phyloP scores from a whole-genome alignment of 108 stramenopile genomes.

The Chaetoceros muelleri region DNA sequence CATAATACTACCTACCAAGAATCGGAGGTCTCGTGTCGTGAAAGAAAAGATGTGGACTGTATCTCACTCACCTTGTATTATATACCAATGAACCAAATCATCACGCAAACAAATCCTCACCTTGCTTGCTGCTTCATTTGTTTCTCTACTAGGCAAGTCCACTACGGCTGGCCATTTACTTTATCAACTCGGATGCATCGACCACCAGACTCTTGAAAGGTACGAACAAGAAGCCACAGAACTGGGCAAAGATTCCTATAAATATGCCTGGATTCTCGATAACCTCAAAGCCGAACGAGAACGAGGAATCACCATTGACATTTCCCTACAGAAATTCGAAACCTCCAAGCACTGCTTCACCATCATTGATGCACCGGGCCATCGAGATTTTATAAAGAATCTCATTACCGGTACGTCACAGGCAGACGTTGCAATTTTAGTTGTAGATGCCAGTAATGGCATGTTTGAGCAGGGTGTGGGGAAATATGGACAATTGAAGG shows the following conservation, averaged over 20 bases:
- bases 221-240: constrained; percentile 39
- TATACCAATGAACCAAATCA: no score
- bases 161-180: constrained; percentile 69
- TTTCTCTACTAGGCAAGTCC: no score
- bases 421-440: constrained; percentile 72
- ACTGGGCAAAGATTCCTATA: constrained; percentile 64
- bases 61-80: no score
- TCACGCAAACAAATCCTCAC: no score
- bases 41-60: no score
- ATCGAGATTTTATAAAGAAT: constrained; percentile 33
- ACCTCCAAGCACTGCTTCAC: constrained; percentile 23
- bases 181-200: constrained; percentile 42
- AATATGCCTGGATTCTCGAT: constrained; percentile 70
- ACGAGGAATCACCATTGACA: constrained; percentile 71
- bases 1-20: no score
- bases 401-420: constrained; percentile 38
- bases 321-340: constrained; percentile 35
- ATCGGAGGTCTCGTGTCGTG: no score
- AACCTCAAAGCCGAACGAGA: constrained; percentile 53
- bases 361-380: constrained; percentile 50
- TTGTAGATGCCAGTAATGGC: constrained; percentile 66
- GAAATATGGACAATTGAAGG: constrained; percentile 57
- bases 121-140: no score
- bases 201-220: constrained; percentile 39
- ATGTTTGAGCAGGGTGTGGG: constrained; percentile 73